Base-by-base conservation (phyloP, 2,329 filamentous ascomycete genomes). In the Aschersonia sp. region DNA sequence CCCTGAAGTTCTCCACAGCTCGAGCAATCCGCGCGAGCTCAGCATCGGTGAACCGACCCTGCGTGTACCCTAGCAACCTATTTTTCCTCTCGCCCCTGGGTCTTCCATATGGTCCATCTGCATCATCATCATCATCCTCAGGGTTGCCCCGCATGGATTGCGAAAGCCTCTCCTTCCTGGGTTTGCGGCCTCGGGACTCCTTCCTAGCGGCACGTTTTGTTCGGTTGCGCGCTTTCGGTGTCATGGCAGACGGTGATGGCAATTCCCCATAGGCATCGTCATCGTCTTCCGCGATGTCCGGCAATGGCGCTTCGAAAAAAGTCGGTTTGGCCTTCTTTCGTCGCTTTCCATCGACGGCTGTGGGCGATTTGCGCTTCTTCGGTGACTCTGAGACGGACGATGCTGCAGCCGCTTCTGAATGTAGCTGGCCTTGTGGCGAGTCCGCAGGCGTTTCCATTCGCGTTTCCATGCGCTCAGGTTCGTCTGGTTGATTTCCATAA, bases 251-350 rank as follows among this genome's bases (percentile, higher is more conserved):
- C 14, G 63, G 62, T 5, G 63, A 65, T 5, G 63, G 58, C 44
- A 63, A 42, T 6, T 60, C 56, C 11, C 47, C 53, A 30, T 55
- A 45, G 5, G 41, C 52, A n/a, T 53, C 48, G 3, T 43, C 35
- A 29, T 53, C 52, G 22, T 51, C 50, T 30, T 55, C 51, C 22
- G 49, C 42, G 11, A 47, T 44, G 5, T 55, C 56, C 0, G 52
- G 53, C 5, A 53, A 51, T 8, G 57, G 51, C 47, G 64, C 58
- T 42, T 65, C 62, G 52, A 68, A 70, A 48, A 64, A 71, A 14
- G 68, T 70, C 8, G 69, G 67, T 55, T 75, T 75, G 44, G 67
- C 63, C 58, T 70, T 75, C 60, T 70, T 73, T 42, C 63, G 59
- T 33, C 35, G 35, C 35, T 37, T 37, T 12, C 35, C 35, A 31